Conservation (phyloP, 2,329 filamentous ascomycete genomes). For the Claviceps humidiphila region DNA sequence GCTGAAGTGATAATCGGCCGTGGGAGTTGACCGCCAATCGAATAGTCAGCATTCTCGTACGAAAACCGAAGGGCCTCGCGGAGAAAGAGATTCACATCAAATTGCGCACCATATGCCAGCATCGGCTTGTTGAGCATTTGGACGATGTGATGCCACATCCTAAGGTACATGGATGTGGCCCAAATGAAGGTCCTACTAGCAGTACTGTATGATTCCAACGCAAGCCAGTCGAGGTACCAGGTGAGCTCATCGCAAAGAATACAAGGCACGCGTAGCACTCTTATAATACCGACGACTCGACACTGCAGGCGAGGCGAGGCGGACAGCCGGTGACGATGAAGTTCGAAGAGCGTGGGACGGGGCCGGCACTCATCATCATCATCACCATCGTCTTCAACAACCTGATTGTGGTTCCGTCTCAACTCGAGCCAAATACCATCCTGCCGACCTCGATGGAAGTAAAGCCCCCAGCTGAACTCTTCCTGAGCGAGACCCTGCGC, state of each 20-base stretch:
- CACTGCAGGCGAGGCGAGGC: constrained; percentile 16
- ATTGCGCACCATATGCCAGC: constrained; percentile 8
- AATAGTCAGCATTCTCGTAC: constrained; percentile 17
- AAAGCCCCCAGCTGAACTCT: constrained; percentile 25
- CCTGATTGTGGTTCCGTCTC: neutral
- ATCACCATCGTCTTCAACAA: neutral
- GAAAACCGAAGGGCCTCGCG: constrained; percentile 17
- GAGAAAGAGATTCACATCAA: constrained; percentile 16
- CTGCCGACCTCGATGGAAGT: constrained; percentile 16
- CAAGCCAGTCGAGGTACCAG: constrained; percentile 21
- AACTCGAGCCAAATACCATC: constrained; percentile 16
- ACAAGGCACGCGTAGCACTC: constrained; percentile 13
- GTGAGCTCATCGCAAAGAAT: constrained; percentile 11
- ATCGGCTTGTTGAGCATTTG: constrained; percentile 1
- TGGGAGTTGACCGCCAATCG: constrained; percentile 17
- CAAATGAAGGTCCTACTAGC: constrained; percentile 17
- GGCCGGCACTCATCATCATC: neutral
- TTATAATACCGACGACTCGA: constrained; percentile 19
- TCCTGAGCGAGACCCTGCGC: constrained; percentile 11
- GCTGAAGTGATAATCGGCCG: constrained; percentile 16
- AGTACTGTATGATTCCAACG: constrained; percentile 11
- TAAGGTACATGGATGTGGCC: constrained; percentile 16
- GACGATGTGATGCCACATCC: constrained; percentile 13
- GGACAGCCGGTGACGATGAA: constrained; percentile 10
- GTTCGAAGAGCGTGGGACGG: constrained; percentile 8